These are phyloP conservation scores for Curvularia lunata DNA, from an alignment of 2,329 filamentous ascomycete genomes.

Conservation along the genomic window DNA sequence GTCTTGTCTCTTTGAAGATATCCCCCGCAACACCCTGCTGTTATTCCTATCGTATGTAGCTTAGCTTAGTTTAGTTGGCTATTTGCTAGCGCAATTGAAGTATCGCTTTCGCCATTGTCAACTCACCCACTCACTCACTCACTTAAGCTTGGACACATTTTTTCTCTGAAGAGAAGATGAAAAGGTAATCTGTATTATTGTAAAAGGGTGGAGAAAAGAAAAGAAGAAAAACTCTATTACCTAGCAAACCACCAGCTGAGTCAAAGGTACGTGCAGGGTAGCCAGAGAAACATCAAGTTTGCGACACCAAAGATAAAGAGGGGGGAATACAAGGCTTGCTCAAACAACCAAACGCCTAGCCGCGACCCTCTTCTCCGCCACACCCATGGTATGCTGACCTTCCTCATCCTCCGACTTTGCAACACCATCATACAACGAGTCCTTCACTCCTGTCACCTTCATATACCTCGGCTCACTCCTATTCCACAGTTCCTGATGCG, in stretches of 20 bases:
- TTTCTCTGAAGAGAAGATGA: not conserved
- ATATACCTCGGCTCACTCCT: constrained; percentile 3
- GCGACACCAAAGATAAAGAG: not conserved
- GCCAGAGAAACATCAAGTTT: not conserved
- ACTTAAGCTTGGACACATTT: not conserved
- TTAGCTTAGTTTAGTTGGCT: constrained; percentile 13
- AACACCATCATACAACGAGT: constrained; percentile 3
- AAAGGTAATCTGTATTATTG: not conserved
- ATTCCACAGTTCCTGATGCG: constrained; percentile 42
- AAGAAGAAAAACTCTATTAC: not conserved
- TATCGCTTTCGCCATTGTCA: not conserved
- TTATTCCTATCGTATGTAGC: not conserved
- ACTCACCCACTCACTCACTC: not conserved
- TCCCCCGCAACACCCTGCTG: constrained; percentile 1
- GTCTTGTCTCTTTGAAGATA: constrained; percentile 15
- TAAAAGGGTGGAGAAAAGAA: not conserved
- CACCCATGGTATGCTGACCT: constrained; percentile 3
- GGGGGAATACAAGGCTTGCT: not conserved
- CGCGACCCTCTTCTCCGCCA: not conserved
- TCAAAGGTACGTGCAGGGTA: too few species aligned
- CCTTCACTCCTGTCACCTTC: not conserved
- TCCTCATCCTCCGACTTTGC: constrained; percentile 13
- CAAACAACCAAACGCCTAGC: constrained; percentile 21
- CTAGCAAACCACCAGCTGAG: not conserved
- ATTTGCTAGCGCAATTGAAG: constrained; percentile 5